phyloP scores from a whole-genome alignment of 352 stramenopile genomes.

The Globisporangium emineosum region DNA sequence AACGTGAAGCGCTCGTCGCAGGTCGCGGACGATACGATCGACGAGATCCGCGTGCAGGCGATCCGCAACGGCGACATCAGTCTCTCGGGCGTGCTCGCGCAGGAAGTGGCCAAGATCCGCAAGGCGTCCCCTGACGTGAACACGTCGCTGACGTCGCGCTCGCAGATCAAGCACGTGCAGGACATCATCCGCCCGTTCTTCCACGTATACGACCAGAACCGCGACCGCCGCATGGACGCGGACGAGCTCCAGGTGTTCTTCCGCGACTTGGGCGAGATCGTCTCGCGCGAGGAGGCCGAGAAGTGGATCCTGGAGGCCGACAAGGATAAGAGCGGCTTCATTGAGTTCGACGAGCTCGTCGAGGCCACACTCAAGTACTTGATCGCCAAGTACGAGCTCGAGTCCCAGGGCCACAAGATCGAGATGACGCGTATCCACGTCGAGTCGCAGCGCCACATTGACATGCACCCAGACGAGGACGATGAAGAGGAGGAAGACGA shows the following conservation, averaged over 20 bases:
- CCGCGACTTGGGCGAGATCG: conserved; percentile 91
- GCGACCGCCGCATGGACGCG: conserved; percentile 85
- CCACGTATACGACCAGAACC: conserved; percentile 91
- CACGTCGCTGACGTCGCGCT: conserved; percentile 52
- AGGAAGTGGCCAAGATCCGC: conserved; percentile 77
- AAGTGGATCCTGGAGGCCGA: conserved; percentile 89
- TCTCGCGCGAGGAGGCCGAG: conserved; percentile 75
- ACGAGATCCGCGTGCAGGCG: conserved; percentile 66
- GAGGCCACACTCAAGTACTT: conserved; percentile 85
- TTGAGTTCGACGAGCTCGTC: conserved; percentile 96
- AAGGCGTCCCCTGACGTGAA: conserved; percentile 28
- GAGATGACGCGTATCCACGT: conserved; percentile 46
- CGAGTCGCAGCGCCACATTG: conserved; percentile 45
- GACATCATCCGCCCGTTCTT: conserved; percentile 94
- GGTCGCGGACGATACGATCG: conserved; percentile 61
- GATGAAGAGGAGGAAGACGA: conserved; percentile 92
- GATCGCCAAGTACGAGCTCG: conserved; percentile 72
- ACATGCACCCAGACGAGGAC: conserved; percentile 45
- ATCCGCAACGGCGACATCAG: conserved; percentile 75
- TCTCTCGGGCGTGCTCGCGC: conserved; percentile 70
- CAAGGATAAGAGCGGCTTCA: conserved; percentile 86
- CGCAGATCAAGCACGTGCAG: conserved; percentile 78
- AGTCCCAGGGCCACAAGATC: conserved; percentile 44
- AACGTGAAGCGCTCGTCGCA: conserved; percentile 84
- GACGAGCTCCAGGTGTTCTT: conserved; percentile 93